A percentile compares a stretch with the other conserved stretches of the same genome.
phyloP scores from a whole-genome alignment of 768 basidiomycete genomes.

The Tephrocybe sp. region DNA sequence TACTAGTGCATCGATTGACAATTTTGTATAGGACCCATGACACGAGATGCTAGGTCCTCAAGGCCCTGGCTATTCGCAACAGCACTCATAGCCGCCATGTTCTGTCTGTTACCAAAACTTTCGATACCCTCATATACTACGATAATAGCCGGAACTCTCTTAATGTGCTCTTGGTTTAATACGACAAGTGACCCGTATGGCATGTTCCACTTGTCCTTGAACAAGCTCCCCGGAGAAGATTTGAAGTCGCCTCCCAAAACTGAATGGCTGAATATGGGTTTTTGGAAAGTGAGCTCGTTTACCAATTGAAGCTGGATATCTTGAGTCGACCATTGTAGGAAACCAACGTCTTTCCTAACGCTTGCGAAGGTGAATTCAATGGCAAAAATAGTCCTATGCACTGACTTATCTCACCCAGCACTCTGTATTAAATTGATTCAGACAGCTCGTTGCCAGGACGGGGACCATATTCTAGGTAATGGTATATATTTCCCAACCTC shows the following conservation, averaged over 20 bases:
- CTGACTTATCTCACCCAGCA: constrained; percentile 19
- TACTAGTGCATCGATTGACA: not conserved
- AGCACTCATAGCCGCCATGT: not conserved
- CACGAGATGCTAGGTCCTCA: not conserved
- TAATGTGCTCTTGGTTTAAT: constrained; percentile 1
- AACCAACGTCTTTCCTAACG: constrained; percentile 49
- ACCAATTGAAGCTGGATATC: not conserved
- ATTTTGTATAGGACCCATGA: not conserved
- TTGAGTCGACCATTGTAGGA: constrained; percentile 29
- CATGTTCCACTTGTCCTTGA: constrained; percentile 54
- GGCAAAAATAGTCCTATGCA: too few relatives aligned
- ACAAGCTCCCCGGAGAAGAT: constrained; percentile 37
- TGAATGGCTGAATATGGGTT: constrained; percentile 74
- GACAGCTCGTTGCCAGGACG: constrained; percentile 36
- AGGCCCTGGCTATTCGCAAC: not conserved
- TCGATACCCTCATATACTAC: not conserved
- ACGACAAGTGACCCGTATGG: constrained; percentile 50
- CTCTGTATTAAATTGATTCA: constrained; percentile 52
- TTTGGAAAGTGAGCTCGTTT: constrained; percentile 51
- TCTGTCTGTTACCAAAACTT: not conserved
- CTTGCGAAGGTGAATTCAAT: constrained; percentile 67
- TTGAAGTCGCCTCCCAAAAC: constrained; percentile 36
- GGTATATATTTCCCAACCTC: constrained; percentile 3
- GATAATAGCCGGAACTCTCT: constrained; percentile 4
- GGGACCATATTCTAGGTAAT: constrained; percentile 54